phyloP scores from a whole-genome alignment of 352 stramenopile genomes.

The Pythium periplocum region DNA sequence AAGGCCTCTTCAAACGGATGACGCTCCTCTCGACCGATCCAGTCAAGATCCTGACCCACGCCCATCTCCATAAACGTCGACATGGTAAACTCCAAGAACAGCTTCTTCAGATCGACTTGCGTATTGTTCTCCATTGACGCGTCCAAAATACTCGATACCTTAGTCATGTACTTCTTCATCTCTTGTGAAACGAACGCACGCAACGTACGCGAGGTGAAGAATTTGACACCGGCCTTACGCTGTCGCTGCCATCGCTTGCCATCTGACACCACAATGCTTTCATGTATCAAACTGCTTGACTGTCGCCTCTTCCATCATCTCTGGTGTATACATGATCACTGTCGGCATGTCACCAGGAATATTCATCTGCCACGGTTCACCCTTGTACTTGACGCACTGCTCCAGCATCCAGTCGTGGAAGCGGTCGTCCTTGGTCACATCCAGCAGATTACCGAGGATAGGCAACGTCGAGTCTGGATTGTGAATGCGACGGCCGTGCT shows the following conservation, averaged over 20 bases:
- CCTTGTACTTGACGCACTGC: no score
- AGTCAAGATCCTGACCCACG: constrained; percentile 45
- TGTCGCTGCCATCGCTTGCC: constrained; percentile 28
- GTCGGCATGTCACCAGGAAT: no score
- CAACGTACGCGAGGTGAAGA: constrained; percentile 28
- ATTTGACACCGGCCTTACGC: constrained; percentile 22
- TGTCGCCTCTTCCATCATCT: constrained; percentile 27
- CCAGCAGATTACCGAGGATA: no score
- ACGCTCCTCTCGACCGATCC: constrained; percentile 27
- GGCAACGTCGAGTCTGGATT: no score
- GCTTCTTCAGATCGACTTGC: constrained; percentile 19
- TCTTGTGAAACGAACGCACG: not conserved
- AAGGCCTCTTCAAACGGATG: constrained; percentile 50
- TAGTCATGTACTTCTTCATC: constrained; percentile 13
- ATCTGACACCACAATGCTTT: constrained; percentile 20
- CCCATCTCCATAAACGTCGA: constrained; percentile 53
- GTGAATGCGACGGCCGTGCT: no score
- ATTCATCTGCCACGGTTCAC: no score
- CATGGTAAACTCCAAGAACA: constrained; percentile 54
- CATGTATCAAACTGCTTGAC: constrained; percentile 33
- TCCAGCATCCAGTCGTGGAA: no score
- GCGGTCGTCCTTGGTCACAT: no score
- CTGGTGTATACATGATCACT: constrained; percentile 16
- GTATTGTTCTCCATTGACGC: not conserved
- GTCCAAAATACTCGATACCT: constrained; percentile 16